A percentile compares a stretch with the other conserved stretches of the same genome.
These are phyloP conservation scores for Neurospora tetrasperma DNA, from an alignment of 495 filamentous ascomycete species.

Conservation along the genomic window DNA sequence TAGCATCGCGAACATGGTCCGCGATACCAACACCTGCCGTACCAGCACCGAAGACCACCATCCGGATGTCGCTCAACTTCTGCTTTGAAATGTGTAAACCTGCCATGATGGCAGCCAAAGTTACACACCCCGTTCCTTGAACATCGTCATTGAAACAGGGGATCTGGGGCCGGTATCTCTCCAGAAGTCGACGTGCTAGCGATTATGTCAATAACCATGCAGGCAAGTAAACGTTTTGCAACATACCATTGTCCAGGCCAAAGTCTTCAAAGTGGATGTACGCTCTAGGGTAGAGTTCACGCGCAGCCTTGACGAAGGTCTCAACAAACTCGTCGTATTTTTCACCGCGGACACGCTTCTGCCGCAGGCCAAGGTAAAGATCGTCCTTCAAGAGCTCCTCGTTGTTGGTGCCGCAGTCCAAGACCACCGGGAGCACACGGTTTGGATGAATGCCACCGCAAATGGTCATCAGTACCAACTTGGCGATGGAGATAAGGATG, in stretches of 20 bases:
- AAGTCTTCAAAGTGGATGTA: constrained; percentile 76
- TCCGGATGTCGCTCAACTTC: constrained; percentile 53
- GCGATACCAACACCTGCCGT: constrained; percentile 86
- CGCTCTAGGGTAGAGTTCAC: constrained; percentile 63
- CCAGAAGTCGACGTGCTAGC: constrained; percentile 53
- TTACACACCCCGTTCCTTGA: constrained; percentile 83
- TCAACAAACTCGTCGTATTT: constrained; percentile 75
- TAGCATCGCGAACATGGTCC: constrained; percentile 71
- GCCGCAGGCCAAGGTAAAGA: constrained; percentile 66
- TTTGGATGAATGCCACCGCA: constrained; percentile 81
- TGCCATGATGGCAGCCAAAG: constrained; percentile 69
- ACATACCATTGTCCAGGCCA: constrained; percentile 41
- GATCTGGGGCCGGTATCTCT: constrained; percentile 59
- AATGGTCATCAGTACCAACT: constrained; percentile 69
- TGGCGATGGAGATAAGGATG: constrained; percentile 76
- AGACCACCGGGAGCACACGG: constrained; percentile 66
- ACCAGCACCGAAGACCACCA: constrained; percentile 72
- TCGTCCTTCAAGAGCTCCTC: constrained; percentile 66
- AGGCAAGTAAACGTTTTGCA: not conserved
- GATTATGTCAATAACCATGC: not conserved
- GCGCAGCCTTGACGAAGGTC: constrained; percentile 55
- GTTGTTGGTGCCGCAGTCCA: constrained; percentile 88
- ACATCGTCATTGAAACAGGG: constrained; percentile 91
- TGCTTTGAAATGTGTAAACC: constrained; percentile 58
- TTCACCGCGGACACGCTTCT: constrained; percentile 54